Conservation (phyloP, 2,329 filamentous ascomycete genomes). For the Aureobasidium subglaciale region DNA sequence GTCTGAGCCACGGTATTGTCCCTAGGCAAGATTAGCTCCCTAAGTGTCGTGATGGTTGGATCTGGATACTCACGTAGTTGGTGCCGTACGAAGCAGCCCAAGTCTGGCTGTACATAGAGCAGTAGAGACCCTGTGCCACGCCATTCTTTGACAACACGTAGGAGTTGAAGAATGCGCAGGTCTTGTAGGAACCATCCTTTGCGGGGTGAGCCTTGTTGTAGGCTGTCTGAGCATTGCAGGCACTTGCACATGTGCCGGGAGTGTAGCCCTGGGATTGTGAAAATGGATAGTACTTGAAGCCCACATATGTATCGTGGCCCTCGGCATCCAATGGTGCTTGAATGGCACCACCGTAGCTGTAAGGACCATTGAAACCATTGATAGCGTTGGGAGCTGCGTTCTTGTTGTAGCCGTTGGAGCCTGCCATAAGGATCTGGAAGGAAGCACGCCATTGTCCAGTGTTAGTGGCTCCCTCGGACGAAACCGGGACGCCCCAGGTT, state of each 20-base stretch:
- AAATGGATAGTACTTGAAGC: constrained; percentile 22
- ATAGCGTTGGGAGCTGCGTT: constrained; percentile 17
- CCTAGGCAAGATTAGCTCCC: not conserved
- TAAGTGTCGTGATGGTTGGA: not conserved
- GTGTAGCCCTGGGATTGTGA: constrained; percentile 1
- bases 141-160: constrained; percentile 35
- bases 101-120: constrained; percentile 29
- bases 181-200: constrained; percentile 17
- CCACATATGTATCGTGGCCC: constrained; percentile 24
- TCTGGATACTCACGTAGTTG: constrained; percentile 14
- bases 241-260: constrained; percentile 20
- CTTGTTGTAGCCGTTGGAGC: constrained; percentile 25
- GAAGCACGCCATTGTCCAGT: constrained; percentile 19
- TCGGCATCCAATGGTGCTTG: constrained; percentile 23
- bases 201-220: constrained; percentile 23
- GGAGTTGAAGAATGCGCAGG: constrained; percentile 29
- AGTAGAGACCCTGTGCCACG: constrained; percentile 32
- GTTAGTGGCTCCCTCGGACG: constrained; percentile 15
- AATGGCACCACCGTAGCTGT: constrained; percentile 21
- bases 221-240: constrained; percentile 21
- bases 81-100: constrained; percentile 21
- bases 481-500: constrained; percentile 17
- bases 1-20: constrained; percentile 16
- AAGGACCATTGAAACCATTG: constrained; percentile 17
- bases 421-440: constrained; percentile 27